phyloP scores from a whole-genome alignment of 208 protist genomes.

The Wallacemonas sp. region DNA sequence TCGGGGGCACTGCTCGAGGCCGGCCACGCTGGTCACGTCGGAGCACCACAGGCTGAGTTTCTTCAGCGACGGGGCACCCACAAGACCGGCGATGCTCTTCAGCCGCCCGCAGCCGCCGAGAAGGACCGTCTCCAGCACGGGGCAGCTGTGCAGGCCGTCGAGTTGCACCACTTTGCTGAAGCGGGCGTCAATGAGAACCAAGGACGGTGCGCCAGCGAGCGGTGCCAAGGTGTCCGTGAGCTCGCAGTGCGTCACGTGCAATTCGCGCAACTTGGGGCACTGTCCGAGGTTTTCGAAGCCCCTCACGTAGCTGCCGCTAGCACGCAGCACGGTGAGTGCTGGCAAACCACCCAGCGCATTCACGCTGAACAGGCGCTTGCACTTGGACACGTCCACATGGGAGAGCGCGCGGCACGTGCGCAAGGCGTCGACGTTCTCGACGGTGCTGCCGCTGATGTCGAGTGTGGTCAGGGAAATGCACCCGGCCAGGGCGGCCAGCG shows the following conservation, averaged over 20 bases:
- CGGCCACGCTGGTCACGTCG: neutral
- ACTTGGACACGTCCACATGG: neutral
- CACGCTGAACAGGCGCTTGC: neutral
- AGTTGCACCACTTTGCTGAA: neutral
- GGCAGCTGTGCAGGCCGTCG: neutral
- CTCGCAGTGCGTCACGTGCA: neutral
- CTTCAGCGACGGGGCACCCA: neutral
- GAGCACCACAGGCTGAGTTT: constrained; percentile 13
- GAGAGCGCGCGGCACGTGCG: neutral
- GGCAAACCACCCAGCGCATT: neutral
- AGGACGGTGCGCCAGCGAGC: neutral
- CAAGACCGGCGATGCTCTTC: neutral
- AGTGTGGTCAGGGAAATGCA: neutral
- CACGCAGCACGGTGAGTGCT: neutral
- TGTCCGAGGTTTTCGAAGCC: constrained; percentile 3
- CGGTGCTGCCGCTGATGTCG: constrained; percentile 2
- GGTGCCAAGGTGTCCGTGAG: neutral
- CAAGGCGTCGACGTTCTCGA: neutral
- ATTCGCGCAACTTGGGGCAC: neutral
- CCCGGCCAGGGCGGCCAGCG: neutral
- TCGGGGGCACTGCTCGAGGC: neutral
- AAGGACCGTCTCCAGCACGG: neutral
- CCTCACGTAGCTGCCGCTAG: neutral
- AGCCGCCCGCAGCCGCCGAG: neutral
- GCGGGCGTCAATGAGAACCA: constrained; percentile 1